phyloP scores from a whole-genome alignment of 1,139 yeast species.

The Sugiyamaella xylanicola region DNA sequence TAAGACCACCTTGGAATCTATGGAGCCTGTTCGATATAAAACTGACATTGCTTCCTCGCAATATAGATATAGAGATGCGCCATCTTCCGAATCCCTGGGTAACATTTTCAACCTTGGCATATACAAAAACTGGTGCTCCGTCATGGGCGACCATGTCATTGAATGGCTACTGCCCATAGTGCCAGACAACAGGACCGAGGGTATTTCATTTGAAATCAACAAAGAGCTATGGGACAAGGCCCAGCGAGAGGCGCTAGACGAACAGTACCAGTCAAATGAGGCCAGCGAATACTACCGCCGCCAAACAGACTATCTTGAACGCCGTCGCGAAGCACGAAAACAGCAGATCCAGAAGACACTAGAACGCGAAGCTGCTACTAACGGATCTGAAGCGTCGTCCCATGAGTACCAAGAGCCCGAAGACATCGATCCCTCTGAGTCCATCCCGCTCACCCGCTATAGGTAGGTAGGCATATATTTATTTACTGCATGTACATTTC shows the following conservation, averaged over 20 bases:
- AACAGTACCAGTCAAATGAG: conserved; percentile 24
- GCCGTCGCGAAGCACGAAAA: conserved; percentile 7
- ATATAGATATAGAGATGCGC: conserved; percentile 46
- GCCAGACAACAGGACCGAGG: conserved; percentile 32
- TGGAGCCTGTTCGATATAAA: conserved; percentile 59
- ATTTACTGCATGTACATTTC: background rate
- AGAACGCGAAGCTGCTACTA: background rate
- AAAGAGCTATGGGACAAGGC: conserved; percentile 36
- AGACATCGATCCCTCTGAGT: background rate
- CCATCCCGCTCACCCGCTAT: conserved; percentile 1
- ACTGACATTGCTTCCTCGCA: conserved; percentile 48
- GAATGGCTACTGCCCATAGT: conserved; percentile 75
- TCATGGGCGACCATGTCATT: conserved; percentile 68
- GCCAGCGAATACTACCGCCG: conserved; percentile 25
- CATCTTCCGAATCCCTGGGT: conserved; percentile 49
- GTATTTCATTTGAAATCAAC: conserved; percentile 41
- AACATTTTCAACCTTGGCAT: conserved; percentile 79
- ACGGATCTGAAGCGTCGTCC: no score
- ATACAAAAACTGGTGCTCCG: conserved; percentile 58
- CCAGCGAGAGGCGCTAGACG: conserved; percentile 38
- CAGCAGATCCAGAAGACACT: conserved; percentile 5
- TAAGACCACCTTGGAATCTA: conserved; percentile 79
- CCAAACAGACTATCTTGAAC: conserved; percentile 18
- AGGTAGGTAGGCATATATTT: background rate
- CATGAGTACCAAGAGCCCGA: conserved; percentile 6